phyloP scores from a whole-genome alignment of 139 green algal species.

The Chlamydomonas schloesseri region DNA sequence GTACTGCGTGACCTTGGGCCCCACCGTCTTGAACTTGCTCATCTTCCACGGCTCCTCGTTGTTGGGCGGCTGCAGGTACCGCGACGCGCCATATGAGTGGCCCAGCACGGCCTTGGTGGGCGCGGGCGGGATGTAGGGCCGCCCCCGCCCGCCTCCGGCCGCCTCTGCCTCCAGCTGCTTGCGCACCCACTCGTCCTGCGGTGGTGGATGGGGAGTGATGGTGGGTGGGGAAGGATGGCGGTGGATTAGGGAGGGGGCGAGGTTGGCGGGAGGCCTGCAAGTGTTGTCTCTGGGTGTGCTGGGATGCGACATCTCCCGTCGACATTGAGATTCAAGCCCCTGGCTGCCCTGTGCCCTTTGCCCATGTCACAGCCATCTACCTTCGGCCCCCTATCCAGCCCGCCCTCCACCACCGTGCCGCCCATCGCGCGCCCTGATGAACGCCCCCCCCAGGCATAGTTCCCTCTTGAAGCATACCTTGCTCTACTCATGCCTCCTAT shows the following conservation, averaged over 20 bases:
- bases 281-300: no score
- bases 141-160: background rate
- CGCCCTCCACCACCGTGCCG: no score
- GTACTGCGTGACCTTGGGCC: slow-evolving; percentile 46
- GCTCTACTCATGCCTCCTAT: background rate
- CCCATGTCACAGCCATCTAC: no score
- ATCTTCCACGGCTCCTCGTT: slow-evolving; percentile 59
- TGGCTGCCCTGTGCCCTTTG: no score
- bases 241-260: no score
- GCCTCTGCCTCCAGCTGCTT: slow-evolving; percentile 47
- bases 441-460: no score
- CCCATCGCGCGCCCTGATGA: background rate
- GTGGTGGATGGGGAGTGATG: background rate
- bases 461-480: background rate
- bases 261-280: background rate
- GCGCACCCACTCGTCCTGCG: slow-evolving; percentile 47
- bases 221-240: no score
- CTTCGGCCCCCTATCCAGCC: no score
- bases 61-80: slow-evolving; percentile 45
- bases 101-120: slow-evolving; percentile 54
- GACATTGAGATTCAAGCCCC: no score
- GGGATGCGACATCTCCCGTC: no score
- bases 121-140: slow-evolving; percentile 56
- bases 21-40: slow-evolving; percentile 60
- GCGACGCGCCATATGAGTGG: slow-evolving; percentile 49